A percentile compares a stretch with the other conserved stretches of the same genome.
Conservation (phyloP, 768 basidiomycete species). For the Russula emetica region DNA sequence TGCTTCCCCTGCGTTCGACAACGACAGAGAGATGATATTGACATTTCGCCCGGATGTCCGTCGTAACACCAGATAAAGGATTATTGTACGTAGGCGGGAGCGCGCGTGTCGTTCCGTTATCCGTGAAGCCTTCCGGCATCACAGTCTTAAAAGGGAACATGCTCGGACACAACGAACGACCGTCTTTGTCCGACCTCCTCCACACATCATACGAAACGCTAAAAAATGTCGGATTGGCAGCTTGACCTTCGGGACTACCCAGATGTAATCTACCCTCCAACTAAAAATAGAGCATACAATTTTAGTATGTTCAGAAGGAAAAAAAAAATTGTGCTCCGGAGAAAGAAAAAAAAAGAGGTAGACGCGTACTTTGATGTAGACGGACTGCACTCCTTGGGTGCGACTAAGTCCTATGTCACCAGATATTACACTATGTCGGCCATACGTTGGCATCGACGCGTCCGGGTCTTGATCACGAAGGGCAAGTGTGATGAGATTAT, state of each 20-base stretch:
- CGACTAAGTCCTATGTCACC: slow-evolving; percentile 45
- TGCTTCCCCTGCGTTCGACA: slow-evolving; percentile 39
- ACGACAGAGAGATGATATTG: slow-evolving; percentile 46
- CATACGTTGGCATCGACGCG: slow-evolving; percentile 41
- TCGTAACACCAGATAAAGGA: slow-evolving; percentile 35
- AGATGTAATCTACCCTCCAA: slow-evolving; percentile 29
- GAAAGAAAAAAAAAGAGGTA: rapidly evolving
- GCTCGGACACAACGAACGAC: slow-evolving; percentile 32
- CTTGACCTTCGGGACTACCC: slow-evolving; percentile 21
- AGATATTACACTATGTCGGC: slow-evolving; percentile 39
- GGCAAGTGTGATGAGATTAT: slow-evolving; percentile 41
- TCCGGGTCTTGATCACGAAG: slow-evolving; percentile 46
- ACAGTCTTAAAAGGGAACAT: slow-evolving; percentile 41
- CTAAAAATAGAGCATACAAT: slow-evolving; percentile 20
- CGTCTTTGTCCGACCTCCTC: slow-evolving; percentile 7
- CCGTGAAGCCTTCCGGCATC: slow-evolving; percentile 16
- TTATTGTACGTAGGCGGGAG: slow-evolving; percentile 48
- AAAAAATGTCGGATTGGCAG: slow-evolving; percentile 19
- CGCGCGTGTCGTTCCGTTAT: slow-evolving; percentile 14
- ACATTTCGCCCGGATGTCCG: slow-evolving; percentile 35
- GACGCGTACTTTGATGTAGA: slow-evolving; percentile 43
- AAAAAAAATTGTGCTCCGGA: neutral
- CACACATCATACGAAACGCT: slow-evolving; percentile 18
- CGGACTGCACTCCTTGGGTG: slow-evolving; percentile 38
- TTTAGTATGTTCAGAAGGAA: too few relatives aligned